phyloP scores from a whole-genome alignment of 2,329 filamentous ascomycete species.

The Boeremia exigua region DNA sequence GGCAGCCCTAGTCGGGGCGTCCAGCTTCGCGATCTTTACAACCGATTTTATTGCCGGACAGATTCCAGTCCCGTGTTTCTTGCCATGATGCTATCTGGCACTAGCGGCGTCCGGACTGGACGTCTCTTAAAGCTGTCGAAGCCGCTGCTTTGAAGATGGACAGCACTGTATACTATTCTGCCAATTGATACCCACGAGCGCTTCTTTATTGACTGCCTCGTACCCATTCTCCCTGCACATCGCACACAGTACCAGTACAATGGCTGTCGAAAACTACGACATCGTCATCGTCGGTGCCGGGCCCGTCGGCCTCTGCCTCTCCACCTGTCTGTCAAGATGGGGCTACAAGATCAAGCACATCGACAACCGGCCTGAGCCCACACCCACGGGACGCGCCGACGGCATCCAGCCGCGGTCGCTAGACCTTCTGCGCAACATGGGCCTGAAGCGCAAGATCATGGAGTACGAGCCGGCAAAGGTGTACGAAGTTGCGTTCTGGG shows the following conservation, averaged over 20 bases:
- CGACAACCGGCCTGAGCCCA: conserved; percentile 86
- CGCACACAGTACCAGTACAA: conserved; percentile 8
- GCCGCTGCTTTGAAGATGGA: conserved; percentile 9
- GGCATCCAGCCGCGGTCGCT: conserved; percentile 90
- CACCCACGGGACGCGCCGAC: conserved; percentile 84
- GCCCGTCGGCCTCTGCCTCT: conserved; percentile 85
- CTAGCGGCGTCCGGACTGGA: conserved; percentile 23
- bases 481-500: conserved; percentile 73
- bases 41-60: conserved; percentile 35
- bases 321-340: conserved; percentile 87
- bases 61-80: conserved; percentile 29
- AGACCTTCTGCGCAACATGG: conserved; percentile 87
- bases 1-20: conserved; percentile 28
- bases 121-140: conserved; percentile 22
- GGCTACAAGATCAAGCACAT: conserved; percentile 96
- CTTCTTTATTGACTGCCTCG: conserved; percentile 4
- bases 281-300: conserved; percentile 87
- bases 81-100: conserved; percentile 31
- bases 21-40: conserved; percentile 21
- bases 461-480: conserved; percentile 85
- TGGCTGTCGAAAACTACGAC: conserved; percentile 61
- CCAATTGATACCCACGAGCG: conserved; percentile 16
- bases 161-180: conserved; percentile 4
- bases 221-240: background rate
- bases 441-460: conserved; percentile 87